A percentile compares a stretch with the other conserved stretches of the same genome.
Conservation (phyloP, 1,284 basidiomycete species). For the Microbotryum silenes-acaulis region DNA sequence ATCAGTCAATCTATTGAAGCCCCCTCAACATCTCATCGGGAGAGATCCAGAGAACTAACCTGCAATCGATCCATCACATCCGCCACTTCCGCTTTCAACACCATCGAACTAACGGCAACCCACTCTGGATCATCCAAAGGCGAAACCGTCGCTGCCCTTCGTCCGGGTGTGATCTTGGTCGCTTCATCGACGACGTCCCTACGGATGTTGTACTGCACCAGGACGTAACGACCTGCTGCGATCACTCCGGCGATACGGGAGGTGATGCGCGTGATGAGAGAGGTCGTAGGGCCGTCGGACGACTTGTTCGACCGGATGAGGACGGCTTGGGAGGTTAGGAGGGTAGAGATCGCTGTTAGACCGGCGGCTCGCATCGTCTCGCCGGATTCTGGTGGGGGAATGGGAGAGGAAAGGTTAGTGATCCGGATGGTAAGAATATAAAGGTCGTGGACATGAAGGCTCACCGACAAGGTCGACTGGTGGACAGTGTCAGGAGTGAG, state of each 20-base stretch:
- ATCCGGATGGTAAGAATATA: not conserved
- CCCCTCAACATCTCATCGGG: too few relatives aligned
- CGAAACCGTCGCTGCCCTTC: conserved; percentile 81
- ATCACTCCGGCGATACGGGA: conserved; percentile 87
- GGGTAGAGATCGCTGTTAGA: conserved; percentile 80
- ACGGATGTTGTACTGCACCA: conserved; percentile 85
- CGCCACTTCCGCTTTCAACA: conserved; percentile 75
- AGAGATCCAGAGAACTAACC: conserved; percentile 41
- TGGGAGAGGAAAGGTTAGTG: not conserved
- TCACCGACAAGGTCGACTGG: conserved; percentile 81
- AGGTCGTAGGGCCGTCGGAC: conserved; percentile 48
- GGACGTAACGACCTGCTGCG: conserved; percentile 77
- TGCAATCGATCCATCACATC: conserved; percentile 84
- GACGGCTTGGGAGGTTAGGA: conserved; percentile 84
- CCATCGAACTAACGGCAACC: conserved; percentile 90
- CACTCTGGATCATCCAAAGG: conserved; percentile 72
- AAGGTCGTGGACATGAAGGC: conserved; percentile 36
- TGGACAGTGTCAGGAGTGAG: not conserved
- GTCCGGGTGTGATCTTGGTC: conserved; percentile 72
- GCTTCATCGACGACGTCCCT: conserved; percentile 58
- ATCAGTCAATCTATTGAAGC: not conserved
- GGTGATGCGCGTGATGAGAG: conserved; percentile 70
- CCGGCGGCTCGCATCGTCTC: conserved; percentile 99
- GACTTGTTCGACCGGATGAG: conserved; percentile 71
- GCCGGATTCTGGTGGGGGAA: conserved; percentile 66